Conservation (phyloP, 2,329 filamentous ascomycete genomes). For the Hypoxylon sp. region DNA sequence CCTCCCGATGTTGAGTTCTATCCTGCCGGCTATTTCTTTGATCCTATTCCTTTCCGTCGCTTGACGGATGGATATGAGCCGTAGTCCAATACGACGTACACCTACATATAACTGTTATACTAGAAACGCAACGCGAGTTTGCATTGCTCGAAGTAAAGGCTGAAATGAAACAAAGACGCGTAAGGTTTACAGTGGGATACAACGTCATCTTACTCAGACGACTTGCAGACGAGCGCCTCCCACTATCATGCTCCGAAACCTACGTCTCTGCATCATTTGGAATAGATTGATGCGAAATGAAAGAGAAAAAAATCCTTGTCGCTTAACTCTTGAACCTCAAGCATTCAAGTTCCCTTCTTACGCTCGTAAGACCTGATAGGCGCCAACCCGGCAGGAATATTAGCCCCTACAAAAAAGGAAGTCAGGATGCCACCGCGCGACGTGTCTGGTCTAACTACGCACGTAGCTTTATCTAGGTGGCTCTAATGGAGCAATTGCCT, state of each 20-base stretch:
- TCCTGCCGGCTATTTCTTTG: constrained; percentile 39
- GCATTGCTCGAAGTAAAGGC: constrained; percentile 5
- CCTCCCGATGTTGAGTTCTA: constrained; percentile 25
- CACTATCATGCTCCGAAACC: background rate
- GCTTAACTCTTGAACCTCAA: background rate
- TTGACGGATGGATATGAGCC: constrained; percentile 41
- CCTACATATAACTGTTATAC: constrained; percentile 5
- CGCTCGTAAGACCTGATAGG: constrained; percentile 14
- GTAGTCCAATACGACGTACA: constrained; percentile 29
- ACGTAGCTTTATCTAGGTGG: constrained; percentile 23
- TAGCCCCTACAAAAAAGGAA: constrained; percentile 11
- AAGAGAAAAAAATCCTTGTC: background rate
- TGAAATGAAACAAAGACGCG: constrained; percentile 16
- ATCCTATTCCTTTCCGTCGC: constrained; percentile 32
- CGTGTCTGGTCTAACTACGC: constrained; percentile 4
- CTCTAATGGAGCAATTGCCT: constrained; percentile 23
- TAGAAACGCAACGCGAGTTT: constrained; percentile 2
- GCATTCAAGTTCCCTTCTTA: constrained; percentile 2
- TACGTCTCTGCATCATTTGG: constrained; percentile 6
- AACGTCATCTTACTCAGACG: constrained; percentile 9
- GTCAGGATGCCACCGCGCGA: constrained; percentile 12
- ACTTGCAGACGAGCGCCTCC: constrained; percentile 6
- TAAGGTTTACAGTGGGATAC: constrained; percentile 1
- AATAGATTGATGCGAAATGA: background rate
- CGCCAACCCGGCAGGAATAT: constrained; percentile 9